Evolutionary conservation across 2,329 filamentous ascomycete species (phyloP), one percentile per base, ranked within the genome.

Genomic region (Aspergillus sp.): DNA sequence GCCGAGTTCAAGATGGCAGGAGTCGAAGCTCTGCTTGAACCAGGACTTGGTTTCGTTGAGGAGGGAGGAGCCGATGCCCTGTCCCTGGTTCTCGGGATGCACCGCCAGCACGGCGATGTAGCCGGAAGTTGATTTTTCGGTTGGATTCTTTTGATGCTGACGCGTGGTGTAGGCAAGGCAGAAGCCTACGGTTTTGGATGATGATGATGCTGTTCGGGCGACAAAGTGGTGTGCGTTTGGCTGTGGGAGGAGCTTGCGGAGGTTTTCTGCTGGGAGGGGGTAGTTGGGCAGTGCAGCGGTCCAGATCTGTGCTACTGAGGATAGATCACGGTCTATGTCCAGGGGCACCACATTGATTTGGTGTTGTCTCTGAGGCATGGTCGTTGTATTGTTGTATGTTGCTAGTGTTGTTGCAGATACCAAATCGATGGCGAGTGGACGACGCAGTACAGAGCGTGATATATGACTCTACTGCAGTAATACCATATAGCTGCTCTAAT

Each of bases 101-200:
- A 78, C 76, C 6, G 71, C 76, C 34, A 78, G 58, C 7, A 66
- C 72, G 17, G 76, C 67, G 41, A 79, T 69, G 36, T 74, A 64
- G 22, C 64, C 69, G 7, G 64, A 67, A 6, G 59, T 62, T 18
- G 63, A 30, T 11, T 9, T 30, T 62, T 9, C 64, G 13, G 8
- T 8, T 17, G 43, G 42, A 3, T 26, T 44, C 17, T 48, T 13
- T 7, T 32, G 64, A 17, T 61, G 59, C 12, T 69, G 60, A 5
- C 57, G 56, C 12, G 64, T 66, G 6, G 66, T 66, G 56, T 73
- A 77, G 1, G 71, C 65, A 38, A 78, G 56, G 55, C 74, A 76
- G 55, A 78, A 76, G 0, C 75, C 76, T 20, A 71, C 67, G 5
- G 75, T 58, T 9, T 59, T 51, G 4, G 61, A 54, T 4, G 26